Percentiles rank a stretch among this genome's conserved stretches.
phyloP scores from a whole-genome alignment of 2,329 filamentous ascomycete genomes.

The Parasarocladium wereldwijsianum region DNA sequence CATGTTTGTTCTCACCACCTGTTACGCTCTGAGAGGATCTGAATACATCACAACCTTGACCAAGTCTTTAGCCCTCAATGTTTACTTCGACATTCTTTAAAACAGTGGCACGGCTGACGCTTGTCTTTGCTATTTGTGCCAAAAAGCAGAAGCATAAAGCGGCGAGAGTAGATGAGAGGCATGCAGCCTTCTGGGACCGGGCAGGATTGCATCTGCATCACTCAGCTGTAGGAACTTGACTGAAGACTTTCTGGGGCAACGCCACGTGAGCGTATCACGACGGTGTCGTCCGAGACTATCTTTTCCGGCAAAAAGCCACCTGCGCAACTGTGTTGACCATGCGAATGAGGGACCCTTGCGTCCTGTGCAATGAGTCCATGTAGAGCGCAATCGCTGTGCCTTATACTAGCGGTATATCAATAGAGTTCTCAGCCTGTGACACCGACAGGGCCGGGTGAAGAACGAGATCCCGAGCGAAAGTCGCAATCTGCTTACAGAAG shows the following conservation, averaged over 20 bases:
- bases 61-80: too few species aligned
- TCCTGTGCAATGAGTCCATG: slow-evolving; percentile 34
- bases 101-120: too few species aligned
- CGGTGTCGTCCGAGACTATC: slow-evolving; percentile 24
- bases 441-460: too few species aligned
- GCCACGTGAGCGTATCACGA: slow-evolving; percentile 30
- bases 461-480: background rate
- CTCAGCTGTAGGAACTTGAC: slow-evolving; percentile 29
- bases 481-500: background rate
- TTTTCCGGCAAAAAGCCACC: too few species aligned
- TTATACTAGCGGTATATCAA: slow-evolving; percentile 22
- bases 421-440: slow-evolving; percentile 1
- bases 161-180: slow-evolving; percentile 31
- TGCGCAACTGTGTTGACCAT: slow-evolving; percentile 32
- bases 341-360: slow-evolving; percentile 29
- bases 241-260: slow-evolving; percentile 30
- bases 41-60: too few species aligned
- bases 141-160: slow-evolving; percentile 13
- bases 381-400: slow-evolving; percentile 33
- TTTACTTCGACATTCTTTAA: too few species aligned
- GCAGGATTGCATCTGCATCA: slow-evolving; percentile 29
- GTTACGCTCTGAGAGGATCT: too few species aligned
- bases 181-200: slow-evolving; percentile 31
- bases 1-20: too few species aligned
- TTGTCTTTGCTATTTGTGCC: too few species aligned